Conservation (phyloP, 73 alveolate genomes). For the Stentor roeselii region DNA sequence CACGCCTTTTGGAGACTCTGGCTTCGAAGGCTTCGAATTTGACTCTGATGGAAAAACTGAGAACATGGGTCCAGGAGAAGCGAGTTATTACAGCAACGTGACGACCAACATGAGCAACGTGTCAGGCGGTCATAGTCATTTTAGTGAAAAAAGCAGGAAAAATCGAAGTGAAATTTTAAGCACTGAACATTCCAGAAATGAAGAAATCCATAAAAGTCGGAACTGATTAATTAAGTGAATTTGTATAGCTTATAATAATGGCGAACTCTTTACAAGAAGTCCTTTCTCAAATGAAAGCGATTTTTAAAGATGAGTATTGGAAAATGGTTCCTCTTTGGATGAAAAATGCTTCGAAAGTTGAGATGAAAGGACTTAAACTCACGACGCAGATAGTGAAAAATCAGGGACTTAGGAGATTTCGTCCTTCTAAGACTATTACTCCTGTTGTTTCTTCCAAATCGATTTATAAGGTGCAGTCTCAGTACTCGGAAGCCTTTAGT, state of each 20-base stretch:
- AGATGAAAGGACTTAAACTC: constrained; percentile 6
- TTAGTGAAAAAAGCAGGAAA: too few relatives aligned
- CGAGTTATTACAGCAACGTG: neutral
- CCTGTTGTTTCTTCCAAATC: neutral
- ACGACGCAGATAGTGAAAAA: neutral
- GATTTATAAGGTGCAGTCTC: neutral
- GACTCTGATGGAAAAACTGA: neutral
- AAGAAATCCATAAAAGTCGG: too few relatives aligned
- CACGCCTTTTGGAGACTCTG: neutral
- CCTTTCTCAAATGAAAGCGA: too few relatives aligned
- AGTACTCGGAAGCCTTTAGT: neutral
- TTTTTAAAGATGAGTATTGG: neutral
- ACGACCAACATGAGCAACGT: too few relatives aligned
- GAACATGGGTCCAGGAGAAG: neutral
- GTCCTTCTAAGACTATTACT: neutral
- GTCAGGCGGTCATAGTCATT: too few relatives aligned
- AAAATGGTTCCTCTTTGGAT: neutral
- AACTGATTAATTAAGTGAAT: too few relatives aligned
- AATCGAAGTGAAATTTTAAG: neutral
- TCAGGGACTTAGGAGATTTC: neutral
- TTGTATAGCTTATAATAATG: too few relatives aligned
- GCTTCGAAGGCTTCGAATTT: neutral
- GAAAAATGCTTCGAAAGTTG: neutral
- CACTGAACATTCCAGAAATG: neutral
- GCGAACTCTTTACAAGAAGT: too few relatives aligned